Base-by-base conservation (phyloP, 352 stramenopile species). In the Pythium graminicola region DNA sequence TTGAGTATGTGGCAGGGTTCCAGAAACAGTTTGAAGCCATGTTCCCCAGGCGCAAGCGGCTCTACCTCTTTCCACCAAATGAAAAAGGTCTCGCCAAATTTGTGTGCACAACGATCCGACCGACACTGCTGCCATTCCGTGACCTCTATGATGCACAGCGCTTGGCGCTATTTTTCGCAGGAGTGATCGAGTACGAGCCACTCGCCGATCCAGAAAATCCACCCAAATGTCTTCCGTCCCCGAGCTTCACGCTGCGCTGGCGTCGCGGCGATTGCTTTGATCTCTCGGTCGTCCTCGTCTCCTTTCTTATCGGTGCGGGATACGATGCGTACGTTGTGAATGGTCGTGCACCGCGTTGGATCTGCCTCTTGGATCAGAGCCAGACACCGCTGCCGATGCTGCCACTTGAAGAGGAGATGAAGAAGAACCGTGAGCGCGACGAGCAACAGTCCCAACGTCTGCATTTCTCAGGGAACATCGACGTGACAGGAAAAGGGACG, bases 261-360 rank as follows among this genome's bases (percentile, higher is more conserved):
- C 74, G 73, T 23, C 75, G 83, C 14, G 95, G 89, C 19, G 95
- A 98, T 58, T 85, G 77, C 48, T 98, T 98, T 55, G 95, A 98
- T 57, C 74, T 97, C 43, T 77, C 92, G 5, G 76, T 87, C 31
- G 54, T 98, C 6, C 61, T 98, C 0, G 76, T 59, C 24, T 97
- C 86, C 8, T 96, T 97, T 33, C 72, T 98, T 11, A 72, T 98
- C 31, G 95, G 94, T 13, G 81, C 84, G 6, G 94, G 94, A 0
- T 98, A 97, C 60, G 94, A 98, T 55, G 94, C 94, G 3, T 98
- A 96, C 57, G 87, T 97, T 10, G 91, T 97, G 6, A 73, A 92
- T 29, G 95, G 95, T 2, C 60, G 72, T 11, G 92, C 89, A 4
- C 88, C 91, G 10, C 65, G 62, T 3, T 97, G 85, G 75, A 81